Percentiles rank a stretch among this genome's conserved stretches.
phyloP scores from a whole-genome alignment of 2,329 filamentous ascomycete species.

The Fusarium pseudograminearum region DNA sequence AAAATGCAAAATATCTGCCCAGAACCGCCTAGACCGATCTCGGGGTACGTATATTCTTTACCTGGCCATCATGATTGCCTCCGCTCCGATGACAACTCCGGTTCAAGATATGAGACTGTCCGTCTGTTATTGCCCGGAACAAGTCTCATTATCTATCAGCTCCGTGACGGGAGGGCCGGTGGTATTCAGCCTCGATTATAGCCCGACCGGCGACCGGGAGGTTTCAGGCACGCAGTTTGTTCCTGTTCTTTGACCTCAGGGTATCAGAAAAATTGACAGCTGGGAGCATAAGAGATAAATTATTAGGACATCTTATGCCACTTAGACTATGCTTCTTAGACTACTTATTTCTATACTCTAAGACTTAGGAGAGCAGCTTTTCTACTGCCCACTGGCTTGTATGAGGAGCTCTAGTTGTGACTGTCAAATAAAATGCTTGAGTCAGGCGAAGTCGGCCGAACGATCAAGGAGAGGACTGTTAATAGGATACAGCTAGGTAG shows the following conservation, averaged over 20 bases:
- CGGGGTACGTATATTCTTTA: background rate
- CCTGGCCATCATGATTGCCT: background rate
- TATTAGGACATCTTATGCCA: too few relatives aligned
- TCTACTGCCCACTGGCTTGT: background rate
- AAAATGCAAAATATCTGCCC: slow-evolving; percentile 26
- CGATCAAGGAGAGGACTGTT: background rate
- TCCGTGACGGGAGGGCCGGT: slow-evolving; percentile 10
- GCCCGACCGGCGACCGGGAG: slow-evolving; percentile 11
- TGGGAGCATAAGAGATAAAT: too few relatives aligned
- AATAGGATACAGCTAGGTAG: background rate
- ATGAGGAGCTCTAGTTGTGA: background rate
- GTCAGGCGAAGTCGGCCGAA: background rate
- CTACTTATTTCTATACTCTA: too few relatives aligned
- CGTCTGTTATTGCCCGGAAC: background rate
- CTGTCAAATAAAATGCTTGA: background rate
- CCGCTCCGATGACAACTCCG: slow-evolving; percentile 7
- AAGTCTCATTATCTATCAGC: background rate
- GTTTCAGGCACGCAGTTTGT: background rate
- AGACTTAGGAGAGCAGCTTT: too few relatives aligned
- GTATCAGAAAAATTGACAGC: too few relatives aligned
- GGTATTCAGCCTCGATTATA: slow-evolving; percentile 17
- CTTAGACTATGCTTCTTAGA: too few relatives aligned
- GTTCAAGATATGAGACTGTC: background rate
- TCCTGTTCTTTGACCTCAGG: too few relatives aligned
- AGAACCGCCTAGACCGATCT: slow-evolving; percentile 17